Evolutionary conservation across 1,284 basidiomycete species (phyloP), one percentile per base, ranked within the genome.

Genomic region (Hymenochaete sp.): DNA sequence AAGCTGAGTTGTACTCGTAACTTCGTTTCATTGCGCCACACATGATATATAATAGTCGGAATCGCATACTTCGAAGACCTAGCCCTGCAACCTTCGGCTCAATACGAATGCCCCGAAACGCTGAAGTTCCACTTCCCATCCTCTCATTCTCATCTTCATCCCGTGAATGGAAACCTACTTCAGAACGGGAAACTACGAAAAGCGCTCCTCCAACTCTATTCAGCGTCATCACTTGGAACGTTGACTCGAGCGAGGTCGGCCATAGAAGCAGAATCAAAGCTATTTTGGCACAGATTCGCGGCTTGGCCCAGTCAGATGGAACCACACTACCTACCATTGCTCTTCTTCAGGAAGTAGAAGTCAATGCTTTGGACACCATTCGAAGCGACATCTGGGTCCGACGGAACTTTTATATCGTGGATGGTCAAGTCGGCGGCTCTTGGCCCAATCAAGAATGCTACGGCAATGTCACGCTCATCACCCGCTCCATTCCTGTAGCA

Each of bases 391-490:
- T 63, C 38, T 86, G 82, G 83, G 67, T 86, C 38, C 71, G 70
- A 42, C 61, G 62, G 41, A 65, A 73, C 57, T 84, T 82, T 57
- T 57, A 66, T 36, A 62, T 82, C 72, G 3, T 82, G 82, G 0
- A 63, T 68, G 27, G 67, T 67, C 24, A 53, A 62, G 9, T 63
- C 66, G n/a, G n/a, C n/a, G n/a, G n/a, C 4, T 70, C 75, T 37
- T 83, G 79, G 80, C 72, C 71, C 0, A 47, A 51, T 14, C 53
- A 53, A 1, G 62, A 68, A 8, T 28, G 27, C 5, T 83, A 79
- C 55, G 81, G 82, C 16, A 75, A 69, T 48, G 72, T 82, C 37
- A 84, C 80, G 29, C 70, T 86, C 24, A 67, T 85, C 33, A 70
- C 79, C 50, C 66, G 70, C 38, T 67, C 64, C 43, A 57, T 81